Evolutionary conservation across 345 rosid genomes (phyloP).

Genomic region (Sonneratia alba): DNA sequence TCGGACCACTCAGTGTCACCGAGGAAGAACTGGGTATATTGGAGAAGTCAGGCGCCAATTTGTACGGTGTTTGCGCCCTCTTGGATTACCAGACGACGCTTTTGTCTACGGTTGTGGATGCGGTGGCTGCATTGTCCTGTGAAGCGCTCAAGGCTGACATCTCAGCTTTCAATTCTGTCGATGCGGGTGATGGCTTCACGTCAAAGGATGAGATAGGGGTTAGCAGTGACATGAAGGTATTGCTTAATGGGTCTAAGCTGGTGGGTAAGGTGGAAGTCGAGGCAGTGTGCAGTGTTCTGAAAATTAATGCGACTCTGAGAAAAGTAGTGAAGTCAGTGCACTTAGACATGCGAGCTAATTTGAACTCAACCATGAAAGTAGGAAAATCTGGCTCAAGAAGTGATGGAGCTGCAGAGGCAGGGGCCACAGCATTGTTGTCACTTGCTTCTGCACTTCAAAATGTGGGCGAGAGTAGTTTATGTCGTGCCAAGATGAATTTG

Average conservation of each 20-base stretch:
- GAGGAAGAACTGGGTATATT: constrained; percentile 33
- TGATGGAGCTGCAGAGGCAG: constrained; percentile 15
- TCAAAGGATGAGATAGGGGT: constrained; percentile 58
- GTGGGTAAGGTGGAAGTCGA: constrained; percentile 30
- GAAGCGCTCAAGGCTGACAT: constrained; percentile 52
- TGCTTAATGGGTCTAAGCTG: constrained; percentile 62
- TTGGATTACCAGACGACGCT: constrained; percentile 46
- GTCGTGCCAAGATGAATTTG: constrained; percentile 35
- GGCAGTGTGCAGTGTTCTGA: constrained; percentile 35
- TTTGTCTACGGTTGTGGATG: constrained; percentile 41
- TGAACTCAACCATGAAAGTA: constrained; percentile 38
- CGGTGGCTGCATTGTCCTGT: constrained; percentile 64
- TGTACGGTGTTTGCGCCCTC: constrained; percentile 46
- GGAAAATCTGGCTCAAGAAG: constrained; percentile 19
- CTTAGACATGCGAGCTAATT: constrained; percentile 32
- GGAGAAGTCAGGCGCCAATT: constrained; percentile 21
- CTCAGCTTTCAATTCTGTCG: constrained; percentile 36
- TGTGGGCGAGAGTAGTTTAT: constrained; percentile 46
- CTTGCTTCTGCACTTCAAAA: constrained; percentile 31
- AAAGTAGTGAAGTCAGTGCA: constrained; percentile 49
- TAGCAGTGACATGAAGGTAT: constrained; percentile 61
- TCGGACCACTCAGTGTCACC: constrained; percentile 26
- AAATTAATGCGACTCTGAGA: constrained; percentile 52
- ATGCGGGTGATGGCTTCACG: constrained; percentile 60
- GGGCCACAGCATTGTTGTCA: constrained; percentile 23